These are phyloP conservation scores for Madurella fahalii DNA, from an alignment of 2,329 filamentous ascomycete genomes.

Conservation along the genomic window DNA sequence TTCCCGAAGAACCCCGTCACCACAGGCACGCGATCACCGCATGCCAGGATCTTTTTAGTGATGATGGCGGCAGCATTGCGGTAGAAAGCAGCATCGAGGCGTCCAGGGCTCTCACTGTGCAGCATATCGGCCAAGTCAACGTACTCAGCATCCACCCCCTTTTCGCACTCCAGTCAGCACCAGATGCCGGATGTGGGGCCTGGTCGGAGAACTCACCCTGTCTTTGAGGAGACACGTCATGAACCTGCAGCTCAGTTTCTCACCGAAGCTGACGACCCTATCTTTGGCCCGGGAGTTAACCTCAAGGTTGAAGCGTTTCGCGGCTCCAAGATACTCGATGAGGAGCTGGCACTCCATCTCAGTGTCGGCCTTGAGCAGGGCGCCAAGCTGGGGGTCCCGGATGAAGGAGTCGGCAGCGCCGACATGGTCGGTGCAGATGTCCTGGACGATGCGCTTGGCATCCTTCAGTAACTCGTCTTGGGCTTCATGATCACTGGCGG, in stretches of 20 bases:
- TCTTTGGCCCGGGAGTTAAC: conserved; percentile 77
- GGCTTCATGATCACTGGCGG: conserved; percentile 48
- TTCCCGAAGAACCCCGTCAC: conserved; percentile 93
- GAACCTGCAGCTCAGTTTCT: conserved; percentile 91
- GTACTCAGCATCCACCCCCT: conserved; percentile 80
- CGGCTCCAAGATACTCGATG: conserved; percentile 64
- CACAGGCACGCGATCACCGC: conserved; percentile 66
- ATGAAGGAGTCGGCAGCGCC: conserved; percentile 64
- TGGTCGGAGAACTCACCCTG: conserved; percentile 40
- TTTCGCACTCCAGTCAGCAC: conserved; percentile 27
- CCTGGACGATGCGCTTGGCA: conserved; percentile 71
- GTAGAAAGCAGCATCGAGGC: conserved; percentile 67
- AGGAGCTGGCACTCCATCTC: conserved; percentile 77
- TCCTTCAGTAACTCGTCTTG: conserved; percentile 54
- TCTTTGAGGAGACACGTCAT: conserved; percentile 84
- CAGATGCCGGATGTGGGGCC: not conserved
- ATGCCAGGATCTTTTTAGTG: conserved; percentile 59
- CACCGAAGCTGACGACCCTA: conserved; percentile 88
- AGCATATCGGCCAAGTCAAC: conserved; percentile 84
- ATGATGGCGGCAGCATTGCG: conserved; percentile 58
- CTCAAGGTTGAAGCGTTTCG: conserved; percentile 65
- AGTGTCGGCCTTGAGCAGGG: conserved; percentile 61
- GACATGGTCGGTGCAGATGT: conserved; percentile 79
- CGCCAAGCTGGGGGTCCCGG: conserved; percentile 50
- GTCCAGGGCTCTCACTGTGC: conserved; percentile 57